Evolutionary conservation across 768 basidiomycete genomes (phyloP), one percentile per base, ranked within the genome.

Genomic region (Pholiota molesta): DNA sequence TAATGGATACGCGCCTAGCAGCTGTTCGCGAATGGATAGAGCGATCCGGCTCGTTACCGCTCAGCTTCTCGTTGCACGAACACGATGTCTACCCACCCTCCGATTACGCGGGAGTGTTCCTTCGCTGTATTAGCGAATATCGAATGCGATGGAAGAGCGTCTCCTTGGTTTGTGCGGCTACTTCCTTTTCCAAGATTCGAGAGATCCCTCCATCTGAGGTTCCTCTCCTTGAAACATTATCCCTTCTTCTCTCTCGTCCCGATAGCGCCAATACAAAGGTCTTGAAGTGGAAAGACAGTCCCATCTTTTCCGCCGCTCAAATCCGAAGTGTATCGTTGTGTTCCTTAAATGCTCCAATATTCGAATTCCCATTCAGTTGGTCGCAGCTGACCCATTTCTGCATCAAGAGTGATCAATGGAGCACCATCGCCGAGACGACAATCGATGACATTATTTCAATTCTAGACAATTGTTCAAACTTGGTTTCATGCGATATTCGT

Each of bases 61-160:
- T 58, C 19, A 49, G 28, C 21, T 49, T 58, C 31, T 58, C 57
- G 7, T 21, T 58, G 9, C 33, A 49, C 35, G 57, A 58, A 51
- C n/a, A 26, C 33, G 57, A 58, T 49, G 57, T 45, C 21, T 58
- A 58, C 29, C 57, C 57, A 1, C 57, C 57, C 2, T 39, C 57
- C 2, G 21, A 49, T 10, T 26, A 35, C 45, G 31, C 29, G 13
- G 35, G 26, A 39, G 33, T n/a, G 5, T 51, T 58, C 23, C 31
- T 58, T 9, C 29, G 19, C 5, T 26, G 29, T 33, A 51, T 58
- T 5, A 21, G 31, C 23, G 40, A 42, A 23, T 51, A 58, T 11
- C 45, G 57, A 29, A 21, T 10, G 11, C 31, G 57, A 16, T 58
- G 57, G 57, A 51, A 16, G n/a, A 39, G 16, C 11, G 52, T 58